These are phyloP conservation scores for Parascedosporium putredinis DNA, from an alignment of 2,329 filamentous ascomycete species.

Conservation along the genomic window DNA sequence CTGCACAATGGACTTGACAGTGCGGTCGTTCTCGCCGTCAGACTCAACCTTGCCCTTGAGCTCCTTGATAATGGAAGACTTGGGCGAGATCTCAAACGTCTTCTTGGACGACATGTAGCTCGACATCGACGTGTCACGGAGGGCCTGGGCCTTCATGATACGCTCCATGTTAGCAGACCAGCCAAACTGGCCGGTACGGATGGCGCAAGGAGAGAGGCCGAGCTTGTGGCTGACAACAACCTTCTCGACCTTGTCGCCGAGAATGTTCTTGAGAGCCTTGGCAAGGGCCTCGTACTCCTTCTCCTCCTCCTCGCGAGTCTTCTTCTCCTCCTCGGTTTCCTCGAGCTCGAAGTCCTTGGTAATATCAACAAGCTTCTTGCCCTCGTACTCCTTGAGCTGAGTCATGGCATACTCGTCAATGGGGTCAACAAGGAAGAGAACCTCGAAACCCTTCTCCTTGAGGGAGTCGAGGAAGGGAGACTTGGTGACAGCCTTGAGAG, in stretches of 20 bases:
- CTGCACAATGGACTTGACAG: constrained; percentile 97
- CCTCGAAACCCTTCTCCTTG: constrained; percentile 98
- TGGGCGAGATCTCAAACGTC: constrained; percentile 99
- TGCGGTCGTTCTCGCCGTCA: constrained; percentile 96
- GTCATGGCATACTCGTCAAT: constrained; percentile 99
- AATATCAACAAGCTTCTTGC: constrained; percentile 99
- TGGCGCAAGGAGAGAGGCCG: constrained; percentile 85
- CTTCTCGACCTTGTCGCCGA: constrained; percentile 99
- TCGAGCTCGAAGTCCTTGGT: constrained; percentile 99
- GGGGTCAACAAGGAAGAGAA: constrained; percentile 97
- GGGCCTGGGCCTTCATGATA: constrained; percentile 99
- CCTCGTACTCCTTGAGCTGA: constrained; percentile 99
- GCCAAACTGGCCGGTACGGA: constrained; percentile 98
- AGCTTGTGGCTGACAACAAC: constrained; percentile 99
- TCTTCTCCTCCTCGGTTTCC: constrained; percentile 99
- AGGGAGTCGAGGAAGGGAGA: constrained; percentile 98
- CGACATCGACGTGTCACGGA: constrained; percentile 98
- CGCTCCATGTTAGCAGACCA: constrained; percentile 99
- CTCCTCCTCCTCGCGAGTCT: constrained; percentile 85
- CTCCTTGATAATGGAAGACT: constrained; percentile 95
- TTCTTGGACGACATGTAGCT: constrained; percentile 99
- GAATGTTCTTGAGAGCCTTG: constrained; percentile 97
- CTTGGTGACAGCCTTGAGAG: constrained; percentile 93
- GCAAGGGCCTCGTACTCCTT: constrained; percentile 93
- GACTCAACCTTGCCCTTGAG: constrained; percentile 98